These are phyloP conservation scores for Gossypium stocksii DNA, from an alignment of 345 rosid species.

Conservation along the genomic window DNA sequence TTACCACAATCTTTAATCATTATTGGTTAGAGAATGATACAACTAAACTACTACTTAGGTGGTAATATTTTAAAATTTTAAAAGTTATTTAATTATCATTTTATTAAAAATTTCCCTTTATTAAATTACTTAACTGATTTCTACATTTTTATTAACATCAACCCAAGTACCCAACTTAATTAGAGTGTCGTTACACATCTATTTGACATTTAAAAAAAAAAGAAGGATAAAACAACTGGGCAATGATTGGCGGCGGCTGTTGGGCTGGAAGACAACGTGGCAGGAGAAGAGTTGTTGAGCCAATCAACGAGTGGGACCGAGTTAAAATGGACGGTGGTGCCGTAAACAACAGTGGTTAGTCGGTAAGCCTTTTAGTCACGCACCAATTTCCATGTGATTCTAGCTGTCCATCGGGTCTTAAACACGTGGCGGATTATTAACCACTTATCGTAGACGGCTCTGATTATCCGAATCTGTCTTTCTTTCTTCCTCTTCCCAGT, in stretches of 20 bases:
- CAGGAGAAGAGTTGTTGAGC: conserved; percentile 18
- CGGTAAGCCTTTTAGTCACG: conserved; percentile 14
- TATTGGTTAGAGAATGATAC: no score
- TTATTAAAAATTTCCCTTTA: no score
- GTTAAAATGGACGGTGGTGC: conserved; percentile 31
- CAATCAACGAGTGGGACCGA: conserved; percentile 18
- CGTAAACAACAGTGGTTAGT: conserved; percentile 10
- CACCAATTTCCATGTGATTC: neutral
- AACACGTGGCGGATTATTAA: neutral
- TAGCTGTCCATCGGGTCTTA: neutral
- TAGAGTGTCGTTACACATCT: no score
- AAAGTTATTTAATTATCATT: no score
- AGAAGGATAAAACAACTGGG: neutral
- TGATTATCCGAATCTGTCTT: neutral
- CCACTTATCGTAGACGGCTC: neutral
- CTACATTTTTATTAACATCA: no score
- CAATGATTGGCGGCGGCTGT: conserved; percentile 23
- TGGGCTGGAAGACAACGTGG: conserved; percentile 13
- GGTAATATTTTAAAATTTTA: no score
- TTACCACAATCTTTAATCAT: no score
- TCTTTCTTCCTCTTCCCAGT: neutral
- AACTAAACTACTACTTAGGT: no score
- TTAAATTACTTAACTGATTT: no score
- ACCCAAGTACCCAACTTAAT: no score
- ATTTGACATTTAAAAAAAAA: no score